Evolutionary conservation across 768 basidiomycete species (phyloP), one percentile per base, ranked within the genome.

Genomic region (Leccinum barrowsii): DNA sequence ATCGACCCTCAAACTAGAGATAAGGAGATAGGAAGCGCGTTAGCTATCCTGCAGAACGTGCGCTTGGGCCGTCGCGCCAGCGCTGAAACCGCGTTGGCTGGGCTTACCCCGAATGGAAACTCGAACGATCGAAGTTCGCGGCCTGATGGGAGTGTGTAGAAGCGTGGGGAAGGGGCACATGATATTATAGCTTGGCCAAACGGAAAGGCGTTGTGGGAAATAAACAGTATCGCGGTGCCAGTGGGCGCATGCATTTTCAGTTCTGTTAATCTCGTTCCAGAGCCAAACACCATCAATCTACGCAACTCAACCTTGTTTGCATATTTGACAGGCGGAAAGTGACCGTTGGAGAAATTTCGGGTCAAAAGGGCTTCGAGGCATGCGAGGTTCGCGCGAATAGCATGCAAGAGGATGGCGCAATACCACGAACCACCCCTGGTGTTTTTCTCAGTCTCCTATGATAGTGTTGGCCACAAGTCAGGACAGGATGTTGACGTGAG

Each of bases 241-340:
- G 50, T 21, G 50, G 50, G 50, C 34, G 12, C 12, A 15, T 21
- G 19, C 21, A 21, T n/a, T 1, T 7, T 13, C 7, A 30, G 19
- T 52, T 30, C 46, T 42, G 50, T 53, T 7, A 37, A 32, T 24
- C 32, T 35, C 12, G n/a, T 47, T 28, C 48, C 44, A 55, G n/a
- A 56, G 46, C 40, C 46, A 21, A 58, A 21, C 37, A 30, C 19
- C 32, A 52, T 52, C 50, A 52, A 35, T 52, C 50, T 52, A 40
- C 50, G 54, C 30, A 68, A 58, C 52, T 34, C 58, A 57, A 68
- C 61, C 56, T 65, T 62, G 56, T 57, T 56, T 24, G 40, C 19
- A 35, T 28, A 32, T 44, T 52, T 53, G 53, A 46, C 34, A 22
- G 12, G 26, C 44, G 44, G 54, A 24, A 34, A 57, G 52, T 49